Percentiles rank a stretch among this genome's conserved stretches.
Evolutionary conservation across 202 grass and related monocot species (phyloP).

Genomic region (Schoenoplectus tabernaemontani): DNA sequence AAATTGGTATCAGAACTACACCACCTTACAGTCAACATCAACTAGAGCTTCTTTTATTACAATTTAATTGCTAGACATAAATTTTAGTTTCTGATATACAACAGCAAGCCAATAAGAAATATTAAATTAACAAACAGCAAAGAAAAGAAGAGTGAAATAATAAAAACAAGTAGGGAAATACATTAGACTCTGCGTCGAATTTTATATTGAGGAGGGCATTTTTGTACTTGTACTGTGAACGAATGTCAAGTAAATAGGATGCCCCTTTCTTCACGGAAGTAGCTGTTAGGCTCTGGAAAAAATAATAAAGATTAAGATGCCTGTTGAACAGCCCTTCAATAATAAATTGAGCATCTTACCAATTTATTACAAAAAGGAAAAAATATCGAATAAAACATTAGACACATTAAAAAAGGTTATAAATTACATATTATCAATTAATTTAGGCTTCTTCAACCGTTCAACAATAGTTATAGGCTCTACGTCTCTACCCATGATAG

Average conservation of each 20-base stretch:
- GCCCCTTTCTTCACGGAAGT: conserved; percentile 91
- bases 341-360: not conserved
- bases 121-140: conserved; percentile 12
- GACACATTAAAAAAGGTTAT: not conserved
- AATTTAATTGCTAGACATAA: not conserved
- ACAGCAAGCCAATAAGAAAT: not conserved
- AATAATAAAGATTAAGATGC: conserved; percentile 13
- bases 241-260: conserved; percentile 70
- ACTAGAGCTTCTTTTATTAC: not conserved
- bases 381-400: not conserved
- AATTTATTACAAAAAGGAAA: not conserved
- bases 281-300: conserved; percentile 57
- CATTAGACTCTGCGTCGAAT: conserved; percentile 86
- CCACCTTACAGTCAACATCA: not conserved
- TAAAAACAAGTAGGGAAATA: conserved; percentile 25
- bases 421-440: not conserved
- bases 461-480: not conserved
- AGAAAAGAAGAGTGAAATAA: not conserved
- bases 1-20: not conserved
- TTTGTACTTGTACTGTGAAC: conserved; percentile 83
- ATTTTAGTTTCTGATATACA: not conserved
- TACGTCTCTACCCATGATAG: not conserved
- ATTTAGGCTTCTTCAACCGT: too few relatives aligned
- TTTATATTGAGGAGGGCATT: conserved; percentile 68
- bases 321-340: too few relatives aligned